Percentiles rank a stretch among this genome's conserved stretches.
Conservation (phyloP, 108 stramenopile genomes). For the Skeletonema menzelii region DNA sequence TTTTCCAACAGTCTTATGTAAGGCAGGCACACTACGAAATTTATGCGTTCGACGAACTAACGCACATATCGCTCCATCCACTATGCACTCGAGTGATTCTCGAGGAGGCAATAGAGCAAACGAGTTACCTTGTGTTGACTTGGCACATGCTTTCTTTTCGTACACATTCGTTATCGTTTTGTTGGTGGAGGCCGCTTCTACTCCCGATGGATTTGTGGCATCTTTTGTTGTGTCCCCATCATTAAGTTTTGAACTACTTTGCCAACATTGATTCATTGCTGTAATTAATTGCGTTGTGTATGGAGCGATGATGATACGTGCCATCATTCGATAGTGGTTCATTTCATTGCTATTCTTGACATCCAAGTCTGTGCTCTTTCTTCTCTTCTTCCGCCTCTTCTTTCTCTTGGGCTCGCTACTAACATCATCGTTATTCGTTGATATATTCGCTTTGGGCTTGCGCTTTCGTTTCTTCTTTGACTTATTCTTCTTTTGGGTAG, state of each 20-base stretch:
- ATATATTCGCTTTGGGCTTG: background rate
- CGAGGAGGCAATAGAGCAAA: slow-evolving; percentile 10
- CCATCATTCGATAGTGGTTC: slow-evolving; percentile 33
- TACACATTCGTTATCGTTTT: background rate
- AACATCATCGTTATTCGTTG: background rate
- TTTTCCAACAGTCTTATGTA: background rate
- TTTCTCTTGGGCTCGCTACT: background rate
- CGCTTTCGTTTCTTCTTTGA: slow-evolving; percentile 1
- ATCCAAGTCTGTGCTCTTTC: background rate
- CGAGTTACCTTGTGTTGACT: background rate
- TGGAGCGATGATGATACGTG: slow-evolving; percentile 47
- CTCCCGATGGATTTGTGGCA: background rate
- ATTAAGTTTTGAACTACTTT: background rate
- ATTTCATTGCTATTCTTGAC: slow-evolving; percentile 1
- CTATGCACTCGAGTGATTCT: slow-evolving; percentile 40
- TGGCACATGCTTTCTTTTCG: background rate
- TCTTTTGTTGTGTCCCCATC: background rate
- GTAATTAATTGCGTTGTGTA: slow-evolving; percentile 23
- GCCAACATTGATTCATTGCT: slow-evolving; percentile 7
- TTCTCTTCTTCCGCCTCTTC: background rate
- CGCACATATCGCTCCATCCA: slow-evolving; percentile 29
- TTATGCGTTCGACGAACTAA: slow-evolving; percentile 33
- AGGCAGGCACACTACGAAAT: slow-evolving; percentile 5
- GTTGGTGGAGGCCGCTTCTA: background rate
- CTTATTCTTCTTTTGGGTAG: background rate